Evolutionary conservation across 768 basidiomycete genomes (phyloP).

Genomic region (Exidia glandulosa): DNA sequence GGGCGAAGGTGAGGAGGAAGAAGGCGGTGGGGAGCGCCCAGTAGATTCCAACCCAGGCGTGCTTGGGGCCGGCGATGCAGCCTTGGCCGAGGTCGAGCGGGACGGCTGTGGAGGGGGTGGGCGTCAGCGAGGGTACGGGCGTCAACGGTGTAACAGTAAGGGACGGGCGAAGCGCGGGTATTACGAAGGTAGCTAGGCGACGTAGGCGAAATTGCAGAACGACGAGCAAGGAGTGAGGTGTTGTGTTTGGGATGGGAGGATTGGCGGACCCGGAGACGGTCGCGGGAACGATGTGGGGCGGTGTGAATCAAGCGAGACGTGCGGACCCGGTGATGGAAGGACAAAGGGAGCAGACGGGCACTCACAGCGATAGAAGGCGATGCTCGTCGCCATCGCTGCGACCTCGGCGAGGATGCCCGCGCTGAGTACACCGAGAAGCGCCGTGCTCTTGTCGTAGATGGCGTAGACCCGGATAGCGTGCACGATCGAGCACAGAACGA

Average conservation of each 20-base stretch:
- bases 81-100: constrained; percentile 65
- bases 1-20: constrained; percentile 52
- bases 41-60: constrained; percentile 78
- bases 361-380: constrained; percentile 69
- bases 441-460: constrained; percentile 56
- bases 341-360: constrained; percentile 3
- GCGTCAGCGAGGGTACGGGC: too few relatives aligned
- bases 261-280: too few relatives aligned
- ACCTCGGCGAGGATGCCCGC: constrained; percentile 55
- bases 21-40: constrained; percentile 71
- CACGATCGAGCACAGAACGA: constrained; percentile 62
- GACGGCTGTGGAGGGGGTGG: too few relatives aligned
- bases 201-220: too few relatives aligned
- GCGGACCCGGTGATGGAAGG: neutral
- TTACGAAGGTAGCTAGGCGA: too few relatives aligned
- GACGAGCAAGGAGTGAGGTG: too few relatives aligned
- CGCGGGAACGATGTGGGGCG: too few relatives aligned
- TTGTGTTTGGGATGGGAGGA: too few relatives aligned
- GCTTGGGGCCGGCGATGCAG: constrained; percentile 74
- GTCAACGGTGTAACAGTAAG: too few relatives aligned
- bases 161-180: too few relatives aligned
- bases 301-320: too few relatives aligned
- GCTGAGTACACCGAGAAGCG: constrained; percentile 47
- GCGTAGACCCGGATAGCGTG: constrained; percentile 74
- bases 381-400: constrained; percentile 60